Base-by-base conservation (phyloP, 441 rosid genomes). In the Pelargonium cotyledonis region DNA sequence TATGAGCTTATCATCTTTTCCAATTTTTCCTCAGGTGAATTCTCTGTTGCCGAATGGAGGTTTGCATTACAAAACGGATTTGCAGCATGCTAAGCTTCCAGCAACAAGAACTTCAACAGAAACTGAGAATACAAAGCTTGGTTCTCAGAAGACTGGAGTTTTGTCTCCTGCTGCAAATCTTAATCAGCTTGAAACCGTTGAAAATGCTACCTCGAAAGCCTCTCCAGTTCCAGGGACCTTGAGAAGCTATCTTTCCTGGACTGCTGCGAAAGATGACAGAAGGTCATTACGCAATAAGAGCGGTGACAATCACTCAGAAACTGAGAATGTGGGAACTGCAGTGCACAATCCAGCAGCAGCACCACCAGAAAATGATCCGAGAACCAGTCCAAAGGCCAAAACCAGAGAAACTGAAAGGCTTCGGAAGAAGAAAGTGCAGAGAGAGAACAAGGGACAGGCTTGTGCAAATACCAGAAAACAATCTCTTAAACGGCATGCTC, bases 21-120 rank as follows among this genome's bases (percentile, higher is more conserved):
- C 0, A 6, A 62, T 11, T 23, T 18, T 19, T 66, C 46, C 47
- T 46, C 72, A 8, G 44, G 9, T 58, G 29, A 68, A 57, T 68
- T 8, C 1, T 23, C 19, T 65, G 55, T 51, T 76, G 15, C 76
- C 72, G 68, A 61, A 65, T 15, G 70, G 67, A 65, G 79, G 41
- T 49, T n/a, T 68, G 65, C 80, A 68, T 68, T 78, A 75, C 57
- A 70, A 69, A 38, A 68, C 74, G 44, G 79, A 72, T 63, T 40
- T 69, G 65, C 71, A 73, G 61, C 8, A 5, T 16, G 21, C 69
- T 29, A 78, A 75, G 67, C 76, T 70, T 62, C 79, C 9, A 14
- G 14, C 55, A 15, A 29, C 60, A 40, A 76, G 74, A 73, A 53
- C 55, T 19, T 61, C 63, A 3, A 6, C 57, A 9, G 64, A 72